Conservation (phyloP, 352 stramenopile species). For the Aphanomyces stellatus region DNA sequence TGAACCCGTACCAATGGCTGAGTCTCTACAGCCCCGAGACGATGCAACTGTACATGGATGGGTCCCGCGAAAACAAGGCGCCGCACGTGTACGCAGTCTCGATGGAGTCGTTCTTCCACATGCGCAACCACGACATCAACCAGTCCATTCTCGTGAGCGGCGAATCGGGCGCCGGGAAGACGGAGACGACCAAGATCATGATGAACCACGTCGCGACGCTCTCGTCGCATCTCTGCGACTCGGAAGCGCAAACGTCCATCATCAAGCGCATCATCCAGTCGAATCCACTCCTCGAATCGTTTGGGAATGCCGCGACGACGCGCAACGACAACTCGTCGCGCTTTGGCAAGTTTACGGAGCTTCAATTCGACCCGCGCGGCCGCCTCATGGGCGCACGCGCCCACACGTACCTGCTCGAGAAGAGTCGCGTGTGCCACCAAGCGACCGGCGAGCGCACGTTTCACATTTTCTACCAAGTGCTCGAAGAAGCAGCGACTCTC, state of each 20-base stretch:
- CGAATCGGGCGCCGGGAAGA: conserved; percentile 94
- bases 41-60: conserved; percentile 70
- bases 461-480: conserved; percentile 92
- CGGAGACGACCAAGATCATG: conserved; percentile 94
- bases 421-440: conserved; percentile 85
- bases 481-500: conserved; percentile 32
- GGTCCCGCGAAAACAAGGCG: conserved; percentile 56
- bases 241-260: conserved; percentile 48
- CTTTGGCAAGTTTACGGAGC: conserved; percentile 83
- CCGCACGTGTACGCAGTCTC: conserved; percentile 82
- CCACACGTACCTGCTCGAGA: conserved; percentile 88
- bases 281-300: conserved; percentile 79
- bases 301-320: conserved; percentile 81
- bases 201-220: conserved; percentile 89
- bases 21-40: conserved; percentile 64
- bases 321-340: conserved; percentile 81
- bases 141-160: conserved; percentile 94
- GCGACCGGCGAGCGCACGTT: conserved; percentile 86
- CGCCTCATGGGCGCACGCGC: conserved; percentile 72
- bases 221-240: conserved; percentile 57
- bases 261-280: conserved; percentile 94
- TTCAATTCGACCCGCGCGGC: conserved; percentile 67
- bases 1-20: conserved; percentile 85
- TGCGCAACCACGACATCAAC: conserved; percentile 66
- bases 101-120: conserved; percentile 81